phyloP scores from a whole-genome alignment of 305 asterid species.

The Striga hermonthica region DNA sequence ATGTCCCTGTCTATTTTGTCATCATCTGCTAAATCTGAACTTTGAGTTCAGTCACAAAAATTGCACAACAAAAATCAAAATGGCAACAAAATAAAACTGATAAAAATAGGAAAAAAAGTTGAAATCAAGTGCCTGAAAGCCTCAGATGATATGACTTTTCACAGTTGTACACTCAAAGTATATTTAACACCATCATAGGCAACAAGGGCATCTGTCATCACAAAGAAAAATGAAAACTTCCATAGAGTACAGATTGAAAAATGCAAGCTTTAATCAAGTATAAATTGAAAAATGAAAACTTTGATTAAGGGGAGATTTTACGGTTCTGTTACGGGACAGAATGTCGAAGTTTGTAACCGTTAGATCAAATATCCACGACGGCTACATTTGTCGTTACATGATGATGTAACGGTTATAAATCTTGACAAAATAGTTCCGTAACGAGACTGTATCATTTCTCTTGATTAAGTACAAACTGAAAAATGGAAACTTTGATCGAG shows the following conservation, averaged over 20 bases:
- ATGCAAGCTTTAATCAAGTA: too few species aligned
- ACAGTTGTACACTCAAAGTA: constrained; percentile 46
- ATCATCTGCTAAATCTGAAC: constrained; percentile 35
- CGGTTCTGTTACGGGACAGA: too few species aligned
- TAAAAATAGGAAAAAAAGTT: background rate
- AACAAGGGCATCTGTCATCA: background rate
- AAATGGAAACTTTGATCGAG: too few species aligned
- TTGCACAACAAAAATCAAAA: background rate
- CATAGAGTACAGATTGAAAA: too few species aligned
- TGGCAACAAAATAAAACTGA: background rate
- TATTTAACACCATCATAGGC: constrained; percentile 64
- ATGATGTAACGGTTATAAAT: too few species aligned
- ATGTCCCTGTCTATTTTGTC: constrained; percentile 69
- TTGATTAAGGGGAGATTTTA: too few species aligned
- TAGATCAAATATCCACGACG: too few species aligned
- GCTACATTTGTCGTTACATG: too few species aligned
- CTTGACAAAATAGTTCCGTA: too few species aligned
- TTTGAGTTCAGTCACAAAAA: background rate
- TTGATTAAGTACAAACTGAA: background rate
- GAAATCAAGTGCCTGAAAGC: constrained; percentile 23
- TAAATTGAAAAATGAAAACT: background rate
- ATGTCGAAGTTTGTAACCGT: too few species aligned
- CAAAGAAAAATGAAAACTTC: too few species aligned
- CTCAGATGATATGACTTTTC: constrained; percentile 49
- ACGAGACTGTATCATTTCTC: too few species aligned